These are phyloP conservation scores for Eucalyptus virginea DNA, from an alignment of 345 rosid species.

Conservation along the genomic window DNA sequence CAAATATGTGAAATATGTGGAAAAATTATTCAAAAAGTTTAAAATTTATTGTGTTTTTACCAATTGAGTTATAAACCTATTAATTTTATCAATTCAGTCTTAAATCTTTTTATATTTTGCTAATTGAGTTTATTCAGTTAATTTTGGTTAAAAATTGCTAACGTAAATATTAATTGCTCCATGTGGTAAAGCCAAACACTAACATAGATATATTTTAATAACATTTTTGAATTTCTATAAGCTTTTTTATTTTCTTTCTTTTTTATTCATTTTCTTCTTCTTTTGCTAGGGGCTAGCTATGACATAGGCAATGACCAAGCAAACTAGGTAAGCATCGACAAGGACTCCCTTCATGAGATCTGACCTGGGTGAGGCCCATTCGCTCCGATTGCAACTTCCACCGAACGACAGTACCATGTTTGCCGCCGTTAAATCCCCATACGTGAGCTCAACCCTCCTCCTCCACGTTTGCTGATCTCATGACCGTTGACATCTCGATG, in stretches of 20 bases:
- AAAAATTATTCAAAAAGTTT: too few species aligned
- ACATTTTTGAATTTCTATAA: too few species aligned
- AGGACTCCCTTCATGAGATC: too few species aligned
- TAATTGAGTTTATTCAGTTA: rapidly evolving
- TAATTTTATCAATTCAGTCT: rapidly evolving
- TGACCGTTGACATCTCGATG: background rate
- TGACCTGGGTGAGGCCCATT: too few species aligned
- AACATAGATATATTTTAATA: too few species aligned
- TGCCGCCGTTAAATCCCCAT: background rate
- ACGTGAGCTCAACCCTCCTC: background rate
- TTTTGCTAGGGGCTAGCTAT: rapidly evolving
- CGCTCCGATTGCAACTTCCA: too few species aligned
- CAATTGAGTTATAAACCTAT: rapidly evolving
- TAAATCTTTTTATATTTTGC: rapidly evolving
- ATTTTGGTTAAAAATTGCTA: rapidly evolving
- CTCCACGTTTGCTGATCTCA: background rate
- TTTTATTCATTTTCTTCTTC: too few species aligned
- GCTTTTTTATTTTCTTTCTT: too few species aligned
- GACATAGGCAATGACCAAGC: rapidly evolving
- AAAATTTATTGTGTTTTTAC: rapidly evolving
- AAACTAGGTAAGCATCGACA: too few species aligned
- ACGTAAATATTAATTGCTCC: rapidly evolving
- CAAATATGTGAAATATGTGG: too few species aligned
- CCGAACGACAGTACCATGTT: background rate
- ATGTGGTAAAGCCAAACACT: too few species aligned